Evolutionary conservation across 176 grass and related monocot species (phyloP).

Genomic region (Hordeum vulgare): DNA sequence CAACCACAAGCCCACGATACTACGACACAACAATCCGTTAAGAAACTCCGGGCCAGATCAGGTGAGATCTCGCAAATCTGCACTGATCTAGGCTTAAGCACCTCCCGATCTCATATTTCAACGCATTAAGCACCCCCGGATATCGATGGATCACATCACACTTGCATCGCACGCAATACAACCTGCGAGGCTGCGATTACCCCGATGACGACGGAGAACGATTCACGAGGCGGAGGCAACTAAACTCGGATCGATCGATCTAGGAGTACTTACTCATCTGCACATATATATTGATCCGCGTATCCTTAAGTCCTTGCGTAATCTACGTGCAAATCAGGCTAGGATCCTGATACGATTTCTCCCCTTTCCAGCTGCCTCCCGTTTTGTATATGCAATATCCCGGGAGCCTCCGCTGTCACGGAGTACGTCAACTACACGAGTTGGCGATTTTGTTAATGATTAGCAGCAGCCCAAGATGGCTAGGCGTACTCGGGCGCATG

Average conservation of each 20-base stretch:
- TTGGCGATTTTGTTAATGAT: slow-evolving; percentile 1
- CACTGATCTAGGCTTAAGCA: neutral
- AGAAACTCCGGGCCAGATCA: neutral
- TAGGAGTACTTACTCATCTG: neutral
- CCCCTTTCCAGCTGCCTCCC: too few species aligned
- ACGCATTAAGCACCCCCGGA: neutral
- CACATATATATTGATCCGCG: too few species aligned
- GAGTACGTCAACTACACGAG: slow-evolving; percentile 18
- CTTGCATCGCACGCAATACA: neutral
- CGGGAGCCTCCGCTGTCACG: neutral
- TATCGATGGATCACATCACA: neutral
- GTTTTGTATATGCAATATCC: neutral
- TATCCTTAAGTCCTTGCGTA: neutral
- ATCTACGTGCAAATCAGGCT: neutral
- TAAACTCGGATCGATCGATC: neutral
- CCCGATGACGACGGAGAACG: neutral
- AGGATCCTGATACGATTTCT: slow-evolving; percentile 6
- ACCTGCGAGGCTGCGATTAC: neutral
- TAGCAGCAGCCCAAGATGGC: neutral
- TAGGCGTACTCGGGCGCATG: neutral
- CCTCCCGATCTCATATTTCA: neutral
- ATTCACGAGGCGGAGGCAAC: neutral
- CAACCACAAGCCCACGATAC: neutral
- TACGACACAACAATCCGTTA: neutral
- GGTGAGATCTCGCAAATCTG: neutral